Base-by-base conservation (phyloP, 2,329 filamentous ascomycete species). In the Pestalotiopsis sp. region DNA sequence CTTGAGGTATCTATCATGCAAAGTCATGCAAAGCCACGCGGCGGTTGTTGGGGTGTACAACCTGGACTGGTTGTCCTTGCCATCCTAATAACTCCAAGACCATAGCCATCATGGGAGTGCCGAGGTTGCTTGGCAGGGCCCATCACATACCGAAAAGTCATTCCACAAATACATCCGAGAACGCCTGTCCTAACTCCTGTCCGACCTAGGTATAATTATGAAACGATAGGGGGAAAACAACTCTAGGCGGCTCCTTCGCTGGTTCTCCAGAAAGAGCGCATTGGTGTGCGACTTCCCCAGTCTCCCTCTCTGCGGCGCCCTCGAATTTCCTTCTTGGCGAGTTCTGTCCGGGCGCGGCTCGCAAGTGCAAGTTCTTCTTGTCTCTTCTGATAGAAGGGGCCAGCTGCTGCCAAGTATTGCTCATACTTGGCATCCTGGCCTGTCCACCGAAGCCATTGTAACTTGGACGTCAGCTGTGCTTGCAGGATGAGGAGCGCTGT, bases 381-480 rank as follows among this genome's bases (percentile, higher is more conserved):
- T 72, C 80, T 82, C 67, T 78, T 75, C 22, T 79, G 76, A 64
- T 84, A 70, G 68, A 81, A 83, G 1, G 71, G 69, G 63, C 79
- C 79, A 10, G 86, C 87, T 70, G 86, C 86, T 64, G 74, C 76
- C 66, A 81, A 72, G 69, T 88, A 88, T 2, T 78, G 78, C 3
- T 78, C 74, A 64, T 83, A 79, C 71, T 87, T 84, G 17, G 83
- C 79, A 2, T 73, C 75, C 71, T 83, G 84, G 22, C 85, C 85
- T 64, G 82, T 85, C 39, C 87, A 63, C 74, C 82, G 85, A 63
- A 90, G 78, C 86, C 86, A 89, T 78, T 84, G 81, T 39, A 89
- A 79, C 75, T 84, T 87, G 14, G 88, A 87, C 57, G 79, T 79
- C 30, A 90, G 79, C 73, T 88, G 88, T 14, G 87, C 85, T 52